phyloP scores from a whole-genome alignment of 225 moss, liverwort and hornwort species.

The Ulota crispa region DNA sequence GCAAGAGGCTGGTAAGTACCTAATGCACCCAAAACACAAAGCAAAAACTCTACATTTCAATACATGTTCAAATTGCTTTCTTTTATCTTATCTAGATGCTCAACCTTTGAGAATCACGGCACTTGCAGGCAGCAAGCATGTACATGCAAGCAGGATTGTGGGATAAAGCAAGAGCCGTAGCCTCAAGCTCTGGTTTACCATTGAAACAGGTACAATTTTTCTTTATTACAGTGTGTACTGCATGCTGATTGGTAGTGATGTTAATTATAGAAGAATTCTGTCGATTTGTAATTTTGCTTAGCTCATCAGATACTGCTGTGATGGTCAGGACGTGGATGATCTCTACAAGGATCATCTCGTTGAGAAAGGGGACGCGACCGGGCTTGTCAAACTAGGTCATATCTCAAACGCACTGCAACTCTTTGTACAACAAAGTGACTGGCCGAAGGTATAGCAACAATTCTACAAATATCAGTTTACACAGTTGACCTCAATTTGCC shows the following conservation, averaged over 20 bases:
- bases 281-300: neutral
- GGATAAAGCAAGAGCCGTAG: slow-evolving; percentile 75
- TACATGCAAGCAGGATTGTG: slow-evolving; percentile 74
- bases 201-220: slow-evolving; percentile 54
- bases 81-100: slow-evolving; percentile 4
- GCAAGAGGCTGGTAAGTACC: no score
- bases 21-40: no score
- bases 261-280: neutral
- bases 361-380: slow-evolving; percentile 59
- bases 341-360: slow-evolving; percentile 74
- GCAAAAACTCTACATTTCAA: neutral
- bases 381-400: slow-evolving; percentile 85
- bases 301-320: neutral
- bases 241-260: neutral
- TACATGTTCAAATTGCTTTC: neutral
- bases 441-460: slow-evolving; percentile 59
- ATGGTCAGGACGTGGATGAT: slow-evolving; percentile 67
- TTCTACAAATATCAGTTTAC: neutral
- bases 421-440: slow-evolving; percentile 60
- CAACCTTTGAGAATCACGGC: slow-evolving; percentile 4
- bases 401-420: slow-evolving; percentile 75
- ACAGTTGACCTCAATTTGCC: neutral
- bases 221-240: neutral
- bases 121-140: slow-evolving; percentile 68
- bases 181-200: slow-evolving; percentile 42